A percentile compares a stretch with the other conserved stretches of the same genome.
Evolutionary conservation across 164 flowering plant species (phyloP).

Genomic region (Stephania cephalantha): DNA sequence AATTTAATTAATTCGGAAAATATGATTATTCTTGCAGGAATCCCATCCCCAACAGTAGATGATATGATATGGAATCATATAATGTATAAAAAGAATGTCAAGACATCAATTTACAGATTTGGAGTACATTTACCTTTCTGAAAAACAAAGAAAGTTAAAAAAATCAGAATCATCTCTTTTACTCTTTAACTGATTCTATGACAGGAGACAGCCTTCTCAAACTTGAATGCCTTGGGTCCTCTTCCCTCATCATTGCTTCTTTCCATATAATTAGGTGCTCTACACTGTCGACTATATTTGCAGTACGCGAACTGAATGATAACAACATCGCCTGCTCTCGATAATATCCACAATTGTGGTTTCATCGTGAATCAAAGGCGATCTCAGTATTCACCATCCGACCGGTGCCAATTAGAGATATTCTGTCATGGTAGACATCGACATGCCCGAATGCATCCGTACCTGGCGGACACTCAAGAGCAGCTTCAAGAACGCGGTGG

Average conservation of each 20-base stretch:
- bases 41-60: not conserved
- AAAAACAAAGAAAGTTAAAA: not conserved
- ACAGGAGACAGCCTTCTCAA: conserved; percentile 1
- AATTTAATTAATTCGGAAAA: too few species aligned
- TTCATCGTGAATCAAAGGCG: conserved; percentile 29
- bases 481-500: conserved; percentile 87
- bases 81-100: not conserved
- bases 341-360: not conserved
- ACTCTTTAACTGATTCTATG: not conserved
- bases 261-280: not conserved
- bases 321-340: not conserved
- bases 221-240: not conserved
- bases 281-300: not conserved
- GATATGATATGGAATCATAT: not conserved
- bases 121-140: not conserved
- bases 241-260: not conserved
- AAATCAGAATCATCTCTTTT: not conserved
- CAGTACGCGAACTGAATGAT: not conserved
- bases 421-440: conserved; percentile 56
- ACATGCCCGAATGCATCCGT: conserved; percentile 65
- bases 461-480: conserved; percentile 89
- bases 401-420: conserved; percentile 58
- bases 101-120: not conserved
- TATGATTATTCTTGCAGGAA: not conserved
- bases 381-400: conserved; percentile 61